Evolutionary conservation across 2,329 filamentous ascomycete species (phyloP), one percentile per base, ranked within the genome.

Genomic region (Madurella fahalii): DNA sequence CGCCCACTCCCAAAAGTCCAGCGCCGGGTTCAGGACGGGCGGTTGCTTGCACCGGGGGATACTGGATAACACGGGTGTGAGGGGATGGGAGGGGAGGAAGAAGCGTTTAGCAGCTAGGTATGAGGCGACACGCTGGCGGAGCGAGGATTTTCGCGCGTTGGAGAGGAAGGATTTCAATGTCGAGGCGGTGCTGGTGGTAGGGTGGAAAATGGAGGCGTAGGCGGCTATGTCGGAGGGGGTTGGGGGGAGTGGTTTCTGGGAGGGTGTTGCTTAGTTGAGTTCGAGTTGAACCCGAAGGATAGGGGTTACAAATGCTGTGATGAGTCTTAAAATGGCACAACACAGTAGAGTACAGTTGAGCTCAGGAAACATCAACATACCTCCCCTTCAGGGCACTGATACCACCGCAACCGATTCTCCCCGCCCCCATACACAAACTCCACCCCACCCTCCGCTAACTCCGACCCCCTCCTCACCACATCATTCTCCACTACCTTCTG

Each of bases 121-220:
- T 5, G 73, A 67, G 4, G 84, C 80, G 18, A 84, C 75, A 31
- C 72, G 71, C 52, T 75, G 70, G 47, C 86, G 81, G 16, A 87
- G 73, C 1, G 85, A 87, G 40, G 69, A 73, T 67, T 85, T 79
- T 56, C 78, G 77, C 40, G 87, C 85, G 66, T 89, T 89, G 57
- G 85, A 77, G 46, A 70, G 70, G 63, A 89, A 79, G 47, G 78
- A 79, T 57, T 77, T 85, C 13, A 90, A 75, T 11, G 85, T 80
- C 54, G 85, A 82, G 77, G 63, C 2, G 84, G 85, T 12, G 76
- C 74, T 4, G 83, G 34, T 83, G 1, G 76, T 71, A 1, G 86
- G 77, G 32, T 74, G 74, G 74, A 90, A 90, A 64, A 91, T 76
- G 46, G 79, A 74, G 39, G 82, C 78, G 72, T 91, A 90, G 16